Evolutionary conservation across 352 stramenopile species (phyloP), one percentile per base, ranked within the genome.

Genomic region (Phytophthora nicotianae): DNA sequence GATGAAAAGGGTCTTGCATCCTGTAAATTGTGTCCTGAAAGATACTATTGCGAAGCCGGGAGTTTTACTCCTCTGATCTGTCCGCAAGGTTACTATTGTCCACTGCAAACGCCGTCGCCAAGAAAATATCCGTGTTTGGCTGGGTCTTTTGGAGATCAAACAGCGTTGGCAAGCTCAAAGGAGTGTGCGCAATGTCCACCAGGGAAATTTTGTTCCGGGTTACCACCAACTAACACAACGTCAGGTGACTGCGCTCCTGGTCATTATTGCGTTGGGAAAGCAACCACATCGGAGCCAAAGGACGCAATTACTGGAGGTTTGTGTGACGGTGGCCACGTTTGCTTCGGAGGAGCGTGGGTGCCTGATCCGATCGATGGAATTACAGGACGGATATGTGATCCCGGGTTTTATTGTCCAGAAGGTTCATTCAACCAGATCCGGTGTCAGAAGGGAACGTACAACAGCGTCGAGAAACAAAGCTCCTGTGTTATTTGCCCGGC

Each of bases 131-230:
- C 83, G 13, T 92, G 86, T 58, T 65, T 68, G 9, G 62, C 78
- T 19, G 87, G 87, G 2, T 81, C 82, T 0, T 95, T 81, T 53
- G 83, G 88, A 21, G 82, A 83, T 43, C 37, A 68, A 16, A 58
- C 66, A 16, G 42, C 59, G 3, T 64, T 95, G 3, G 69, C 63
- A 9, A 72, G 52, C 14, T 58, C 73, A 1, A 50, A 46, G 5
- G 81, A 91, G 35, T 94, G 83, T 57, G 52, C 58, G 1, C 21
- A 47, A 19, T 94, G 87, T 77, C 75, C 81, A 19, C 62, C 71
- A n/a, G 92, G 91, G 0, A 78, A 79, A 9, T 98, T 91, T 57
- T 98, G 92, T 58, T 86, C 75, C 1, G 84, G 83, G 7, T 54
- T 78, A 2, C 27, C 66, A 20, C 81, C 77, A 13, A 93, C 83